Evolutionary conservation across 305 asterid genomes (phyloP).

Genomic region (Solanum chacoense): DNA sequence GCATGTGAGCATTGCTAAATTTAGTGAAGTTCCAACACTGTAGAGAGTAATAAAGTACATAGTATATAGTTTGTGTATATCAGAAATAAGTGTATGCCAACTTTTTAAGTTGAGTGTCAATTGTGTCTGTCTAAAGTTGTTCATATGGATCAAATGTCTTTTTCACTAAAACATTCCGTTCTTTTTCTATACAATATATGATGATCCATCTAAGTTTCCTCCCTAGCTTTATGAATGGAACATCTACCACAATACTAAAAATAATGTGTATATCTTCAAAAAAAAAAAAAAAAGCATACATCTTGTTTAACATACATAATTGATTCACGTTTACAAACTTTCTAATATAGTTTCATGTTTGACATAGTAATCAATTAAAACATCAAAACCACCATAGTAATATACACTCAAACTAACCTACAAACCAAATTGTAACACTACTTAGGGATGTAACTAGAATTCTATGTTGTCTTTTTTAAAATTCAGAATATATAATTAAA

Average conservation of each 20-base stretch:
- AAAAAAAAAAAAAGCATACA: too few relatives aligned
- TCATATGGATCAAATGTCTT: slow-evolving; percentile 13
- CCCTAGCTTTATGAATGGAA: not conserved
- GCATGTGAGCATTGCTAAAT: not conserved
- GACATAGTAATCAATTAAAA: not conserved
- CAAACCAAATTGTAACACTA: not conserved
- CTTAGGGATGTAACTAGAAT: not conserved
- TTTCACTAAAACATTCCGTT: slow-evolving; percentile 6
- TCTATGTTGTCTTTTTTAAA: not conserved
- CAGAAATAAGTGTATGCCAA: slow-evolving; percentile 7
- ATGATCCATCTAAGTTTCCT: not conserved
- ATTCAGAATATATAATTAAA: not conserved
- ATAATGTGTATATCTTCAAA: not conserved
- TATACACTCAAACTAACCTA: not conserved
- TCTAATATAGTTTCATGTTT: not conserved
- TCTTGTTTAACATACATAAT: not conserved
- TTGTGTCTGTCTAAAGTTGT: slow-evolving; percentile 10
- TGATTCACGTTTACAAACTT: not conserved
- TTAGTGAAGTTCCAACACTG: not conserved
- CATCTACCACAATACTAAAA: not conserved
- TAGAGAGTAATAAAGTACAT: not conserved
- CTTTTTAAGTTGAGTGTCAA: slow-evolving; percentile 13
- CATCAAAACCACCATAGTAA: not conserved
- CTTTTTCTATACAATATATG: not conserved
- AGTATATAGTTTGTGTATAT: not conserved